Evolutionary conservation across 2,329 filamentous ascomycete genomes (phyloP), one percentile per base, ranked within the genome.

Genomic region (Kalmusia sp.): DNA sequence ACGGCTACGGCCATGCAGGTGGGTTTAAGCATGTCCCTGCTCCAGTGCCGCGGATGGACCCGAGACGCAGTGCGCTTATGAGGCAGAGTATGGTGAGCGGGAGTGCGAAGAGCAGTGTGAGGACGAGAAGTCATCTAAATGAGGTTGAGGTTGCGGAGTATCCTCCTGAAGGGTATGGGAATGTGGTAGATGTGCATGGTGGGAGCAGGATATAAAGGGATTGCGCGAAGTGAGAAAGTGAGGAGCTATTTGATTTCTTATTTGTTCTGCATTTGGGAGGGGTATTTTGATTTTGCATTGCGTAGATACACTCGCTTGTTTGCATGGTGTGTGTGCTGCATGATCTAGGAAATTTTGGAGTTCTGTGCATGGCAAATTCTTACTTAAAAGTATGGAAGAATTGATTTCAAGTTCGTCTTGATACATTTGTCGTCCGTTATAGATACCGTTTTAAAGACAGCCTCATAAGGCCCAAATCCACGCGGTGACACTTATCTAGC

Each of bases 121-220:
- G 68, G 28, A 46, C 63, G 19, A 61, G 57, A 43, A 71, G 67
- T 45, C 61, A 68, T 59, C 48, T 71, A 37, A 62, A 68, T 51
- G 66, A 69, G 50, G 53, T 71, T 48, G 59, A 67, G 50, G 19
- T 64, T 52, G 64, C 61, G 3, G 65, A 70, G 46, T 61, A 64
- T 21, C 39, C 39, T 24, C 15, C 7, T 46, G 58, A 53, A 4
- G 59, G 62, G 44, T 69, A 71, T 54, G 64, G 55, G 4, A 59
- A 59, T 56, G 55, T 65, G 7, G 64, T 47, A 4, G 44, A 47
- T 31, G 44, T 37, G 4, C 15, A 21, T 15, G 41, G 15, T 19
- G 22, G 44, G 1, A 33, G 33, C 4, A 46, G 43, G 9, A 35
- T 46, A 2, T 47, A 33, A 37, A 21, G 12, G n/a, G 17, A 7